Conservation (phyloP, 805 yeast species). For the Candida sphagnicola region DNA sequence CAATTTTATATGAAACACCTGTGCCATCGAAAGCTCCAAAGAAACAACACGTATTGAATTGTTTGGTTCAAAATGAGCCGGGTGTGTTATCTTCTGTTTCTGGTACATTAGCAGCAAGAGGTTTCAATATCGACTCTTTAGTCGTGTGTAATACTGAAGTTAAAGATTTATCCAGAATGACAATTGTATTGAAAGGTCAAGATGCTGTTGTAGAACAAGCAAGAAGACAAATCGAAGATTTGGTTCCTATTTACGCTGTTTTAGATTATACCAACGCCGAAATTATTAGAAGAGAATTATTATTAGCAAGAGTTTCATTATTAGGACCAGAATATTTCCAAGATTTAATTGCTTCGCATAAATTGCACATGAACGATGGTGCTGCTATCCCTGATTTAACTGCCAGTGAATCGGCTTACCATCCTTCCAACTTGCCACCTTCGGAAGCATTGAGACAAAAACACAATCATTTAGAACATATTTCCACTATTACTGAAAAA, state of each 20-base stretch:
- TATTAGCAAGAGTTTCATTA: conserved; percentile 86
- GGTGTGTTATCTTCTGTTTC: conserved; percentile 93
- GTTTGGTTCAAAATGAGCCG: conserved; percentile 97
- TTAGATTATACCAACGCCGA: conserved; percentile 89
- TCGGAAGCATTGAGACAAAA: conserved; percentile 93
- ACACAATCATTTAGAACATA: conserved; percentile 81
- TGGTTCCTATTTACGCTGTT: conserved; percentile 98
- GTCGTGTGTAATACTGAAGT: conserved; percentile 97
- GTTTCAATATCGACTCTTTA: conserved; percentile 95
- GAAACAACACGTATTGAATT: conserved; percentile 88
- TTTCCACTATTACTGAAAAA: conserved; percentile 72
- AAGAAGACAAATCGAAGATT: conserved; percentile 94
- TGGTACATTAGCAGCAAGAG: conserved; percentile 96
- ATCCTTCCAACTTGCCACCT: conserved; percentile 85
- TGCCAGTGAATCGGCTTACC: conserved; percentile 52
- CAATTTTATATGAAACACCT: conserved; percentile 92
- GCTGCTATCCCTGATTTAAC: conserved; percentile 40
- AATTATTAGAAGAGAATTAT: conserved; percentile 85
- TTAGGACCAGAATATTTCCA: conserved; percentile 98
- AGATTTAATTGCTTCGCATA: conserved; percentile 85
- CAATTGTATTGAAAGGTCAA: conserved; percentile 89
- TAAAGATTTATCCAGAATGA: conserved; percentile 92
- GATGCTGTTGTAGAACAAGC: conserved; percentile 98
- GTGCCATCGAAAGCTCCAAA: conserved; percentile 55
- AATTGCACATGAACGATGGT: conserved; percentile 39